These are phyloP conservation scores for Phytophthora meadii DNA, from an alignment of 352 stramenopile genomes.

Conservation along the genomic window DNA sequence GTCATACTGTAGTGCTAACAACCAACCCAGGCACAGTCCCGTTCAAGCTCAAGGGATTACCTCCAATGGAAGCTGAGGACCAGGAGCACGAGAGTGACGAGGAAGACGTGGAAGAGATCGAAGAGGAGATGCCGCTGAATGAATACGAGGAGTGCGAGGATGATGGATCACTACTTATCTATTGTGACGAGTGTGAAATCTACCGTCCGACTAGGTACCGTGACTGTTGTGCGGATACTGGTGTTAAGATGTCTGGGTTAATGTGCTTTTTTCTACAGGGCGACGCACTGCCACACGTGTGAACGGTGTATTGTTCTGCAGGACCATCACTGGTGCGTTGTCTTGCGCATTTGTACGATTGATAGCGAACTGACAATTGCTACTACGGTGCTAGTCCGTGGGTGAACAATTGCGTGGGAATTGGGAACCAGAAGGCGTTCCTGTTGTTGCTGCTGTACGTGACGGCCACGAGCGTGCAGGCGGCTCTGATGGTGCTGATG, in stretches of 20 bases:
- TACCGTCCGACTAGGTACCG: slow-evolving; percentile 73
- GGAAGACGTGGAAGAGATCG: slow-evolving; percentile 50
- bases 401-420: slow-evolving; percentile 90
- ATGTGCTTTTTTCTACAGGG: slow-evolving; percentile 37
- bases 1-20: slow-evolving; percentile 74
- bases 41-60: slow-evolving; percentile 37
- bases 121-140: slow-evolving; percentile 67
- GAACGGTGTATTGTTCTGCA: slow-evolving; percentile 80
- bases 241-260: background rate
- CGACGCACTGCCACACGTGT: slow-evolving; percentile 81
- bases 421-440: slow-evolving; percentile 85
- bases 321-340: slow-evolving; percentile 82
- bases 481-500: slow-evolving; percentile 53
- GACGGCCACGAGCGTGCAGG: slow-evolving; percentile 62
- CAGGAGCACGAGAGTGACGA: slow-evolving; percentile 19
- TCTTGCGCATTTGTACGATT: background rate
- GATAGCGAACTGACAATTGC: slow-evolving; percentile 4
- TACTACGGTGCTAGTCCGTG: slow-evolving; percentile 60
- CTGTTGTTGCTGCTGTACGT: slow-evolving; percentile 86
- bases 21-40: slow-evolving; percentile 82
- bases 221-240: background rate
- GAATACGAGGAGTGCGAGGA: slow-evolving; percentile 77
- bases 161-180: slow-evolving; percentile 78
- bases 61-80: slow-evolving; percentile 4
- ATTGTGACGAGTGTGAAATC: slow-evolving; percentile 84